phyloP scores from a whole-genome alignment of 139 green algal species.

The Dunaliella primolecta region DNA sequence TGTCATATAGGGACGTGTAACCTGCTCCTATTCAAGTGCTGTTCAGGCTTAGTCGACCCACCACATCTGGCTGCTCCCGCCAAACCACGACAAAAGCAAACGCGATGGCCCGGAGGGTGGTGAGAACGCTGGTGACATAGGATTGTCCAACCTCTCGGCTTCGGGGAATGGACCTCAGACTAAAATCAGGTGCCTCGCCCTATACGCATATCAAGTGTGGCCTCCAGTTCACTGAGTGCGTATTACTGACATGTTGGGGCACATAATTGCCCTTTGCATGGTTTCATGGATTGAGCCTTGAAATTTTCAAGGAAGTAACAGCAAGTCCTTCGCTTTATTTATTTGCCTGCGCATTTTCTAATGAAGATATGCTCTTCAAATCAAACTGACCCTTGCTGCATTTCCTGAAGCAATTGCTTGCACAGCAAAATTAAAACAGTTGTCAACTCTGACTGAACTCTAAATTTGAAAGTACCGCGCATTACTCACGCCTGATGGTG shows the following conservation, averaged over 20 bases:
- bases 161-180: slow-evolving; percentile 56
- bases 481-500: too few species aligned
- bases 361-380: too few species aligned
- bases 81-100: slow-evolving; percentile 44
- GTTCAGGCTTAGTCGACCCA: too few species aligned
- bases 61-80: slow-evolving; percentile 44
- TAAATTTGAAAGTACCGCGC: too few species aligned
- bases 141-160: slow-evolving; percentile 83
- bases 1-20: too few species aligned
- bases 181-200: slow-evolving; percentile 1
- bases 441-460: too few species aligned
- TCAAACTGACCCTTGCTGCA: neutral
- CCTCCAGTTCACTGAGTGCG: neutral
- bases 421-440: too few species aligned
- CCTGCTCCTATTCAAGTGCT: too few species aligned
- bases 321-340: neutral
- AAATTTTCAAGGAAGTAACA: neutral
- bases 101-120: slow-evolving; percentile 56
- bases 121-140: slow-evolving; percentile 66
- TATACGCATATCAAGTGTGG: neutral
- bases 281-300: neutral
- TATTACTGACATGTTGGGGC: neutral
- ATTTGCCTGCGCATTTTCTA: neutral
- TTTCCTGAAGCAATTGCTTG: neutral
- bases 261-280: neutral